Evolutionary conservation across 2,329 filamentous ascomycete genomes (phyloP), one percentile per base, ranked within the genome.

Genomic region (Pseudogymnoascus sp.): DNA sequence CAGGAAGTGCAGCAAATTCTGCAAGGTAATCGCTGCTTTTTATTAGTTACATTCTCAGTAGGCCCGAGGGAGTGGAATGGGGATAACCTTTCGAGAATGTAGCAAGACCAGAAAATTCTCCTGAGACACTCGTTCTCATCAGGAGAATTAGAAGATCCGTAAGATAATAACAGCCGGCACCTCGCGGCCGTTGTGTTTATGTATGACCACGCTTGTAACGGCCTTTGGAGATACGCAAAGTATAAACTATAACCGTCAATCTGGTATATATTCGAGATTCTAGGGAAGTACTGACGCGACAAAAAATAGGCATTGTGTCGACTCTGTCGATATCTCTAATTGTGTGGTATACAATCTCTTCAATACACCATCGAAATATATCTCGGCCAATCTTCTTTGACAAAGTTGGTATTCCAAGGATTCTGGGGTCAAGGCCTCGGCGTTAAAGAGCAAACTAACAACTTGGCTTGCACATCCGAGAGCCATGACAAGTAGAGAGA

Each of bases 21-120:
- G 80, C 80, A 12, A 83, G 75, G 59, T 82, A 80, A 66, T 82
- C 80, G 47, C 79, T 82, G 2, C 1, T 37, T 61, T 63, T 1
- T 44, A 60, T 14, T 6, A 14, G 4, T 33, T 59, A 44, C 28
- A n/a, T 5, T 37, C 5, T 7, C 8, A 14, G 5, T 14, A 8
- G 12, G 18, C 4, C 33, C 4, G 5, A 25, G 14, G 21, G 12
- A 10, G 21, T n/a, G 21, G 38, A 12, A 59, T 25, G 25, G 21
- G 8, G 16, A 37, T 5, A 40, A 77, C 79, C 78, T 81, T 68
- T 83, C 80, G 0, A 83, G 73, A 10, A 83, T 80, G 62, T 82
- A 82, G 63, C 80, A 82, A 0, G 80, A 78, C 80, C 80, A 83
- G 65, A 82, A 83, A 61, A 82, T 81, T 1, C 80, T 73, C 12